phyloP scores from a whole-genome alignment of 2,329 filamentous ascomycete species.

The Fusarium proliferatum region DNA sequence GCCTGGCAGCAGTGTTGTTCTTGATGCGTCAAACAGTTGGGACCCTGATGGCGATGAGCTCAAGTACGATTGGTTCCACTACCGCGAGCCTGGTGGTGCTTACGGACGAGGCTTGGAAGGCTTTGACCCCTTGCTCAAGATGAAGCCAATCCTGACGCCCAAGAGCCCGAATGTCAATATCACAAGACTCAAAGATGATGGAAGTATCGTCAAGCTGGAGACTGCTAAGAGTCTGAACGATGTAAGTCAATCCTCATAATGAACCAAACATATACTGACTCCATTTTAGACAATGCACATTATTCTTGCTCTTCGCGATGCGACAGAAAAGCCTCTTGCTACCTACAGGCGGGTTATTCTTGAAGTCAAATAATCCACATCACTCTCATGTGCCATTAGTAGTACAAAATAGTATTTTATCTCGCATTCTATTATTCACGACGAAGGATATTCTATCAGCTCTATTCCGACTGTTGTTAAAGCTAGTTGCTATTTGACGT shows the following conservation, averaged over 20 bases:
- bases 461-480: no score
- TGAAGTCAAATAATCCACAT: background rate
- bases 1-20: background rate
- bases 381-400: no score
- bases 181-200: background rate
- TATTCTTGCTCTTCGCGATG: background rate
- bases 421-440: no score
- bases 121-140: background rate
- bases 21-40: conserved; percentile 1
- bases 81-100: background rate
- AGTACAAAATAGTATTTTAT: no score
- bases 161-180: conserved; percentile 16
- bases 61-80: conserved; percentile 3
- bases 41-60: conserved; percentile 2
- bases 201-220: conserved; percentile 2
- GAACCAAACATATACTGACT: fast-evolving
- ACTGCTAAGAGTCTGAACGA: background rate
- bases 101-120: conserved; percentile 10
- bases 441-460: no score
- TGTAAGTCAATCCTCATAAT: background rate
- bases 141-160: background rate
- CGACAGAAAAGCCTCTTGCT: background rate
- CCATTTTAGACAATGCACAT: conserved; percentile 2
- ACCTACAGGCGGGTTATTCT: conserved; percentile 7
- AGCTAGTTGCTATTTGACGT: no score